Conservation (phyloP, 2,329 filamentous ascomycete genomes). For the Aspergillus arachidicola region DNA sequence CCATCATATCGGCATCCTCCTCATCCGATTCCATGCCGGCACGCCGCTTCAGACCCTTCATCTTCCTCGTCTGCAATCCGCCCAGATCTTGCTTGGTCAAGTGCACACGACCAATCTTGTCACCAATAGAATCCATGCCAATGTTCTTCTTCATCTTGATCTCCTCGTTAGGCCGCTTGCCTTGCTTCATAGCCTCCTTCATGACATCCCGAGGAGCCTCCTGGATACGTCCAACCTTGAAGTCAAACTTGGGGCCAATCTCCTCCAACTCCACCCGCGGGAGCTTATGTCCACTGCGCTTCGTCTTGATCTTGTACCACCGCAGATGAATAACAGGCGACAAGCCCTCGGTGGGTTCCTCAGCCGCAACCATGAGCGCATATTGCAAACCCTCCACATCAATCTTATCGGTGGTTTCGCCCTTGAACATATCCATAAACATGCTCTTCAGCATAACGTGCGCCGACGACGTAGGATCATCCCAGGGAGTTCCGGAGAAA, state of each 20-base stretch:
- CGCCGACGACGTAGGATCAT: conserved; percentile 74
- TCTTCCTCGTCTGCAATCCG: conserved; percentile 92
- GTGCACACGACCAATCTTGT: conserved; percentile 94
- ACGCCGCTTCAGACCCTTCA: conserved; percentile 94
- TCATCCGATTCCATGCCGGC: conserved; percentile 63
- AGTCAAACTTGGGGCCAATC: conserved; percentile 92
- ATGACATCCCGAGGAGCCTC: conserved; percentile 76
- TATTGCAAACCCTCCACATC: conserved; percentile 96
- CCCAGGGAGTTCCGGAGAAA: conserved; percentile 88
- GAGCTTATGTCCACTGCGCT: conserved; percentile 81
- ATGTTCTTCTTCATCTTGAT: conserved; percentile 91
- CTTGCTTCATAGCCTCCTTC: conserved; percentile 89
- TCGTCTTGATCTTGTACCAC: conserved; percentile 83
- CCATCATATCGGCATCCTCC: conserved; percentile 53
- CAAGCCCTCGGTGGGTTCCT: conserved; percentile 56
- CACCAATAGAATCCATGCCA: conserved; percentile 84
- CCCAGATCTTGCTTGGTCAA: conserved; percentile 85
- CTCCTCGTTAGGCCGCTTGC: conserved; percentile 62
- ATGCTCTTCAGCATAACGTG: conserved; percentile 87
- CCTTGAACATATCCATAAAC: conserved; percentile 88
- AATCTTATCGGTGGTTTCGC: conserved; percentile 75
- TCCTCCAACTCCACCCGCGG: conserved; percentile 93
- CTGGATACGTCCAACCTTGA: conserved; percentile 77
- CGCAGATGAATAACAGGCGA: conserved; percentile 63
- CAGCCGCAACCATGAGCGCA: conserved; percentile 77